These are phyloP conservation scores for Backusella macrospora DNA, from an alignment of 192 early-diverging fungal species.

Conservation along the genomic window DNA sequence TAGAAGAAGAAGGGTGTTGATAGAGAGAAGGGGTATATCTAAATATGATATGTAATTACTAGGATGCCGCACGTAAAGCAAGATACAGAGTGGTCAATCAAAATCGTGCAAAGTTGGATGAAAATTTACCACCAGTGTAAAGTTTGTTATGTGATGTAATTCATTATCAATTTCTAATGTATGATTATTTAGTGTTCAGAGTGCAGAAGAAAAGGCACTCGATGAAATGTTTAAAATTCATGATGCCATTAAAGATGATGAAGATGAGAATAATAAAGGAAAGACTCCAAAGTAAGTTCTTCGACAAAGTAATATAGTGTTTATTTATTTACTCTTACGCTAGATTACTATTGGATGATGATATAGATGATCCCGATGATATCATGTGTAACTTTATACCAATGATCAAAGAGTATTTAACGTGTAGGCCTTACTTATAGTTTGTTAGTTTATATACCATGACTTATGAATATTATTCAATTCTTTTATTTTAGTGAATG, in stretches of 20 bases:
- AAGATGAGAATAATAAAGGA: constrained; percentile 40
- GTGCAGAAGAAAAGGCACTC: constrained; percentile 43
- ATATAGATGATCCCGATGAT: constrained; percentile 46
- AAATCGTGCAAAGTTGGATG: constrained; percentile 36
- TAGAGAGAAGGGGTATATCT: too few relatives aligned
- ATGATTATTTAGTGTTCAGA: constrained; percentile 33
- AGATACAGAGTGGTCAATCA: constrained; percentile 54
- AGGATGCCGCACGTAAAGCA: constrained; percentile 41
- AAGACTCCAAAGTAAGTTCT: constrained; percentile 39
- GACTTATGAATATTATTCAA: background rate
- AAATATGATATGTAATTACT: background rate
- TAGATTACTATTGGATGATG: constrained; percentile 30
- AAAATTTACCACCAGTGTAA: constrained; percentile 32
- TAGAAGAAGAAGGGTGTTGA: too few relatives aligned
- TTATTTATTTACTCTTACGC: background rate
- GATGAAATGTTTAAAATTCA: constrained; percentile 61
- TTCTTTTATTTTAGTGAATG: background rate
- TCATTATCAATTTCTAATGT: background rate
- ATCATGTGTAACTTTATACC: constrained; percentile 70
- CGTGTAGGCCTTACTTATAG: constrained; percentile 37
- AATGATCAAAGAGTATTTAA: constrained; percentile 68
- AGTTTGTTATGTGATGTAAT: background rate
- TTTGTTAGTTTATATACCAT: too few relatives aligned
- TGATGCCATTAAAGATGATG: constrained; percentile 63
- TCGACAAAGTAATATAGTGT: background rate